These are phyloP conservation scores for Drechslerella dactyloides DNA, from an alignment of 2,329 filamentous ascomycete genomes.

Conservation along the genomic window DNA sequence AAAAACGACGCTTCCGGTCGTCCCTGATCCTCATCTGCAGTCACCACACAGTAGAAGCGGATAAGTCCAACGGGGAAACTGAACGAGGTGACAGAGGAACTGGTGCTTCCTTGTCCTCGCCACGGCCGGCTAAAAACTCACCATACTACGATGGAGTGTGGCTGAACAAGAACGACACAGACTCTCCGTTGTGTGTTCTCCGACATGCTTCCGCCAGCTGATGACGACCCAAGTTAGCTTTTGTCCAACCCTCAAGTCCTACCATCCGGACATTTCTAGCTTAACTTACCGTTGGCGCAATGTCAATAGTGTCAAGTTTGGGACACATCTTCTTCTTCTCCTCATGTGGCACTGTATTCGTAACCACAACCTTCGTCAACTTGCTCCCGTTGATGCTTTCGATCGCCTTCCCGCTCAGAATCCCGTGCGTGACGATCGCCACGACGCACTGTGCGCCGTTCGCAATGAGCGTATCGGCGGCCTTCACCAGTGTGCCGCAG, in stretches of 20 bases:
- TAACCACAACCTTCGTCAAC: slow-evolving; percentile 81
- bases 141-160: slow-evolving; percentile 65
- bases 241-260: neutral
- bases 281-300: slow-evolving; percentile 70
- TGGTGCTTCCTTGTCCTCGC: neutral
- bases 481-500: slow-evolving; percentile 86
- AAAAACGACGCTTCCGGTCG: neutral
- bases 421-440: slow-evolving; percentile 93
- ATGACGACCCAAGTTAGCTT: slow-evolving; percentile 9
- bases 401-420: slow-evolving; percentile 85
- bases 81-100: too few relatives aligned
- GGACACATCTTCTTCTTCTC: slow-evolving; percentile 80
- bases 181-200: slow-evolving; percentile 72
- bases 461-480: slow-evolving; percentile 83
- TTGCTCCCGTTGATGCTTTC: slow-evolving; percentile 81
- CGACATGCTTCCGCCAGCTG: slow-evolving; percentile 72
- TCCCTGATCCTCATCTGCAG: too few relatives aligned
- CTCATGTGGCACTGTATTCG: slow-evolving; percentile 82
- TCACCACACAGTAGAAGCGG: too few relatives aligned
- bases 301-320: slow-evolving; percentile 87
- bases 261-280: neutral
- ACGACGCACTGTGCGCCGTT: slow-evolving; percentile 87
- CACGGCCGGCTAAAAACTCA: slow-evolving; percentile 13
- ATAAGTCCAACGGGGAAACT: too few relatives aligned
- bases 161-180: slow-evolving; percentile 72